Percentiles rank a stretch among this genome's conserved stretches.
These are phyloP conservation scores for Boletus hoseneyae DNA, from an alignment of 1,284 basidiomycete genomes.

Conservation along the genomic window DNA sequence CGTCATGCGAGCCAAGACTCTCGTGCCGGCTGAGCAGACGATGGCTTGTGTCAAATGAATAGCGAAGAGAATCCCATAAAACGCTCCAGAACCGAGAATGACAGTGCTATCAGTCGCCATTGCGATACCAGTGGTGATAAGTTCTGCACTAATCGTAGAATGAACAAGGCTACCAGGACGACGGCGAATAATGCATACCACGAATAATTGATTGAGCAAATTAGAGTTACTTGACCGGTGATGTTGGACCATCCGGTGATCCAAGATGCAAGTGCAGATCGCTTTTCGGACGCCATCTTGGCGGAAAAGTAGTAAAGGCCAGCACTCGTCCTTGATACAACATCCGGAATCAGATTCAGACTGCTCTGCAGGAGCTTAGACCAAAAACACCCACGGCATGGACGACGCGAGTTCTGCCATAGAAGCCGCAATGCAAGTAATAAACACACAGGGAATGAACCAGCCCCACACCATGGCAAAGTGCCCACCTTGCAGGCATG, in stretches of 20 bases:
- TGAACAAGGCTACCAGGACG: not conserved
- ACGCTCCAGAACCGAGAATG: conserved; percentile 49
- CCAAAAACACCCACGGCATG: conserved; percentile 58
- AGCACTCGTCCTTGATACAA: conserved; percentile 49
- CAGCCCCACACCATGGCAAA: conserved; percentile 74
- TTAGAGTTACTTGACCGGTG: conserved; percentile 53
- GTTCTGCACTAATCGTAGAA: conserved; percentile 44
- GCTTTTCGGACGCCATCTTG: conserved; percentile 55
- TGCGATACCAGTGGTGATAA: conserved; percentile 64
- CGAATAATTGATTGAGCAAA: conserved; percentile 69
- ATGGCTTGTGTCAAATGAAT: conserved; percentile 55
- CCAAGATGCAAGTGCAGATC: conserved; percentile 63
- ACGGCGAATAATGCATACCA: conserved; percentile 34
- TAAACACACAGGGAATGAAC: conserved; percentile 65
- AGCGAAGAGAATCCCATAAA: conserved; percentile 46
- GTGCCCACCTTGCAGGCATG: conserved; percentile 50
- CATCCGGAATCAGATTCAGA: not conserved
- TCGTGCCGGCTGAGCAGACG: conserved; percentile 66
- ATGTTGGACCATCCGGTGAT: conserved; percentile 61
- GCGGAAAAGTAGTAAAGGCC: conserved; percentile 71
- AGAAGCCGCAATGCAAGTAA: conserved; percentile 56
- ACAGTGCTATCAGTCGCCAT: conserved; percentile 52
- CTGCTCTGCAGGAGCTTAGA: not conserved
- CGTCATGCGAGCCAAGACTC: conserved; percentile 60
- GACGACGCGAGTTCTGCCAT: conserved; percentile 69